Conservation (phyloP, 2,329 filamentous ascomycete genomes). For the Immersiporthe knoxdaviesiana region DNA sequence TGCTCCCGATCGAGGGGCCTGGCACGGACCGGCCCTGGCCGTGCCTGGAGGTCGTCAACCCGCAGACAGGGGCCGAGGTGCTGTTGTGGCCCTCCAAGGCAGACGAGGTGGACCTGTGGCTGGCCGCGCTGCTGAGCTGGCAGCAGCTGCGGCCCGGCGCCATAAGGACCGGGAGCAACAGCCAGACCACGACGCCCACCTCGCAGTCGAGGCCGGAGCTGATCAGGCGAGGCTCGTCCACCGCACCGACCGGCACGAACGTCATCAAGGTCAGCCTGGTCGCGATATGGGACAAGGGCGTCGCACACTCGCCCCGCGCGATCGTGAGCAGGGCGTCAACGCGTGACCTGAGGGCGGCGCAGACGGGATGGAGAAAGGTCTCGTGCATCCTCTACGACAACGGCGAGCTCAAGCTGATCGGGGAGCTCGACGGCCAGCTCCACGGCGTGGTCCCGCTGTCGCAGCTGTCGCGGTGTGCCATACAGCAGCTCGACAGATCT, state of each 20-base stretch:
- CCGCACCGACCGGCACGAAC: slow-evolving; percentile 36
- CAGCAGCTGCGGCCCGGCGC: slow-evolving; percentile 70
- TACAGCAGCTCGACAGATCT: slow-evolving; percentile 87
- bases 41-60: slow-evolving; percentile 59
- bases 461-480: slow-evolving; percentile 84
- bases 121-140: slow-evolving; percentile 81
- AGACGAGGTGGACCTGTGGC: slow-evolving; percentile 76
- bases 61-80: slow-evolving; percentile 61
- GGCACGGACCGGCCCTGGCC: slow-evolving; percentile 52
- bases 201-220: slow-evolving; percentile 44
- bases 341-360: slow-evolving; percentile 55
- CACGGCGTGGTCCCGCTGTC: slow-evolving; percentile 85
- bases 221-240: slow-evolving; percentile 46
- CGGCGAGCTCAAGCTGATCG: slow-evolving; percentile 88
- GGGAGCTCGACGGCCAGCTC: slow-evolving; percentile 79
- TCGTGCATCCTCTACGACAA: slow-evolving; percentile 95
- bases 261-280: slow-evolving; percentile 97
- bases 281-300: slow-evolving; percentile 85
- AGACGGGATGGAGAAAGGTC: slow-evolving; percentile 79
- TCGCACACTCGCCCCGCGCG: slow-evolving; percentile 56
- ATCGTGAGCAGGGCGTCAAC: slow-evolving; percentile 62
- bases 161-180: slow-evolving; percentile 45
- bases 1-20: slow-evolving; percentile 58
- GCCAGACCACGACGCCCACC: slow-evolving; percentile 26
- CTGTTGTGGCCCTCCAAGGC: slow-evolving; percentile 65